A percentile compares a stretch with the other conserved stretches of the same genome.
Conservation (phyloP, 306 rosid genomes). For the Pachyrhizus erosus region DNA sequence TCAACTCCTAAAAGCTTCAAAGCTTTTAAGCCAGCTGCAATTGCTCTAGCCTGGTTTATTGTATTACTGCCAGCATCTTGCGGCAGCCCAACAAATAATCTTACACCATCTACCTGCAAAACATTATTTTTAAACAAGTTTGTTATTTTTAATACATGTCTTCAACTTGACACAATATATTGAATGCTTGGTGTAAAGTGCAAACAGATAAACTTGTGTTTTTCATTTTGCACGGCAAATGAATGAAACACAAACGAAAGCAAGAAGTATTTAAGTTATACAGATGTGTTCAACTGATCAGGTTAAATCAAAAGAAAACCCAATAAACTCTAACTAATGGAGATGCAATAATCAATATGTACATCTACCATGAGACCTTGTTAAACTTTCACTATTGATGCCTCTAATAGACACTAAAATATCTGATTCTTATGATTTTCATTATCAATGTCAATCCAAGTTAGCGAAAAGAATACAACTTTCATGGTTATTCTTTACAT, state of each 20-base stretch:
- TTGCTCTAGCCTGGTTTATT: slow-evolving; percentile 43
- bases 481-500: slow-evolving; percentile 8
- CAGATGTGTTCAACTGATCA: too few species aligned
- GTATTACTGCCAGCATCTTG: slow-evolving; percentile 45
- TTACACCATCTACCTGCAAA: slow-evolving; percentile 47
- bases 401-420: too few species aligned
- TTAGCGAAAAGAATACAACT: not conserved
- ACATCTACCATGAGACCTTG: not conserved
- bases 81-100: slow-evolving; percentile 52
- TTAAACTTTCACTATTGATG: not conserved
- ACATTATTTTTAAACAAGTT: slow-evolving; percentile 28
- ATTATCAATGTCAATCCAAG: not conserved
- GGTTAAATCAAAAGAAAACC: too few species aligned
- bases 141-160: not conserved
- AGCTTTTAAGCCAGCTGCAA: slow-evolving; percentile 49
- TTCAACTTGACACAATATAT: not conserved
- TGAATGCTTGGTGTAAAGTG: not conserved
- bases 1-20: slow-evolving; percentile 52
- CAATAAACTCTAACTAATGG: not conserved
- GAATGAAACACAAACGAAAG: not conserved
- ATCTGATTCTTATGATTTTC: slow-evolving; percentile 15
- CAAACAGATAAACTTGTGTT: too few species aligned
- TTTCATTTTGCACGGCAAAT: too few species aligned
- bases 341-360: not conserved
- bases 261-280: too few species aligned